Percentiles rank a stretch among this genome's conserved stretches.
These are phyloP conservation scores for Brasilioporus rufonigricans DNA, from an alignment of 768 basidiomycete species.

Conservation along the genomic window DNA sequence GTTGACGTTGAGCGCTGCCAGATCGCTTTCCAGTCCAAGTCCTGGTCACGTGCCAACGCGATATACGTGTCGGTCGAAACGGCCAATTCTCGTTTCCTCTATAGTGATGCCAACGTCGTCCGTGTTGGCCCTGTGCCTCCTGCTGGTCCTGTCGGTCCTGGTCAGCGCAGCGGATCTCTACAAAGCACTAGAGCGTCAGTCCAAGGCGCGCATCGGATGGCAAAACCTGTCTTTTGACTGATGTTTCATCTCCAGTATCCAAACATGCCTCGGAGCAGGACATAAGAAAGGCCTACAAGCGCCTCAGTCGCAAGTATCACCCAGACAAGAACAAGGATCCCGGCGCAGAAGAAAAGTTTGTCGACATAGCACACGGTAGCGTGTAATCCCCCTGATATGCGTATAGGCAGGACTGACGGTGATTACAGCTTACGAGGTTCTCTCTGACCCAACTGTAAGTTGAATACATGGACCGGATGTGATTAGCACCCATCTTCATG, in stretches of 20 bases:
- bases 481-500: neutral
- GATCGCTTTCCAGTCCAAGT: neutral
- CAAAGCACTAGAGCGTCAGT: constrained; percentile 77
- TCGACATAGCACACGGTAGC: constrained; percentile 87
- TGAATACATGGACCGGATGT: neutral
- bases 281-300: constrained; percentile 90
- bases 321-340: constrained; percentile 94
- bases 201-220: constrained; percentile 31
- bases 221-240: constrained; percentile 20
- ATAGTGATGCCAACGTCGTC: constrained; percentile 26
- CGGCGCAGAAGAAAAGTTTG: constrained; percentile 80
- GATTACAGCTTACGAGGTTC: constrained; percentile 82
- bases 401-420: constrained; percentile 4
- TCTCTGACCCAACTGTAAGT: constrained; percentile 79
- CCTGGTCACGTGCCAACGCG: constrained; percentile 26
- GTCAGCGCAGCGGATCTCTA: constrained; percentile 70
- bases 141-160: constrained; percentile 29
- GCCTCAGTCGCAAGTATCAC: constrained; percentile 83
- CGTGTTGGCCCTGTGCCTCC: constrained; percentile 29
- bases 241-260: constrained; percentile 45
- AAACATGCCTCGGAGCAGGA: constrained; percentile 83
- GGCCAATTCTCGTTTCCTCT: neutral
- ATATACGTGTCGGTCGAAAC: constrained; percentile 28
- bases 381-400: constrained; percentile 1
- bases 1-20: neutral